A percentile compares a stretch with the other conserved stretches of the same genome.
These are phyloP conservation scores for Geotrichum fermentans DNA, from an alignment of 1,139 yeast genomes.

Conservation along the genomic window DNA sequence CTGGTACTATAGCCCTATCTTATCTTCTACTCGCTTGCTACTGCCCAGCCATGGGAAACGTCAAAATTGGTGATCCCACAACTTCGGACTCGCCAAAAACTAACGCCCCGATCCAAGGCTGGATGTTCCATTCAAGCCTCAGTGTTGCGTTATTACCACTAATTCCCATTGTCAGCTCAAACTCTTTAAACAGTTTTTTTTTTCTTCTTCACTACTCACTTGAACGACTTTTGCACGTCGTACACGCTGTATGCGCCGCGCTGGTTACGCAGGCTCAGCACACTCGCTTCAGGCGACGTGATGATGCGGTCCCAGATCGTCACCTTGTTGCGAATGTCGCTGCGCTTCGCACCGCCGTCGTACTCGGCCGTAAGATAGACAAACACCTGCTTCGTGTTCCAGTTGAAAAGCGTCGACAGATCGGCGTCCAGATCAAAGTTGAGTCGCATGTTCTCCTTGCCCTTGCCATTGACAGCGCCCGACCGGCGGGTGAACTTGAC, in stretches of 20 bases:
- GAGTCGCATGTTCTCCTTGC: slow-evolving; percentile 75
- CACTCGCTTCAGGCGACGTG: slow-evolving; percentile 53
- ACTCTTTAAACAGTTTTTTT: neutral
- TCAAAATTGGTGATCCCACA: slow-evolving; percentile 28
- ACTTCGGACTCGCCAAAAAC: slow-evolving; percentile 59
- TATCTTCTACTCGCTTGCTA: too few species aligned
- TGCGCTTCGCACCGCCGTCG: slow-evolving; percentile 45
- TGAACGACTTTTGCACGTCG: slow-evolving; percentile 70
- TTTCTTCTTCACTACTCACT: slow-evolving; percentile 25
- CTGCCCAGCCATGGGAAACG: too few species aligned
- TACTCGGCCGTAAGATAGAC: slow-evolving; percentile 87
- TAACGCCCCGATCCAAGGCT: slow-evolving; percentile 83
- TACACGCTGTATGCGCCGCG: slow-evolving; percentile 80
- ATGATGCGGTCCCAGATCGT: slow-evolving; percentile 91
- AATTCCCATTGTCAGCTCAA: too few species aligned
- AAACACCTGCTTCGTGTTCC: slow-evolving; percentile 96
- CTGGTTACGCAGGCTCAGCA: slow-evolving; percentile 47
- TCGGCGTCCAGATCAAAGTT: slow-evolving; percentile 68
- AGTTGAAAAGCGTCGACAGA: slow-evolving; percentile 73
- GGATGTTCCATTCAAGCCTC: slow-evolving; percentile 83
- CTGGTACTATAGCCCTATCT: too few species aligned
- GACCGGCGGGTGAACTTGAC: slow-evolving; percentile 62
- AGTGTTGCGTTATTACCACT: slow-evolving; percentile 60
- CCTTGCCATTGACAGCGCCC: slow-evolving; percentile 64
- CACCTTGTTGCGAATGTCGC: slow-evolving; percentile 49